Evolutionary conservation across 2,329 filamentous ascomycete species (phyloP), one percentile per base, ranked within the genome.

Genomic region (Calonectria pseudoreteaudii): DNA sequence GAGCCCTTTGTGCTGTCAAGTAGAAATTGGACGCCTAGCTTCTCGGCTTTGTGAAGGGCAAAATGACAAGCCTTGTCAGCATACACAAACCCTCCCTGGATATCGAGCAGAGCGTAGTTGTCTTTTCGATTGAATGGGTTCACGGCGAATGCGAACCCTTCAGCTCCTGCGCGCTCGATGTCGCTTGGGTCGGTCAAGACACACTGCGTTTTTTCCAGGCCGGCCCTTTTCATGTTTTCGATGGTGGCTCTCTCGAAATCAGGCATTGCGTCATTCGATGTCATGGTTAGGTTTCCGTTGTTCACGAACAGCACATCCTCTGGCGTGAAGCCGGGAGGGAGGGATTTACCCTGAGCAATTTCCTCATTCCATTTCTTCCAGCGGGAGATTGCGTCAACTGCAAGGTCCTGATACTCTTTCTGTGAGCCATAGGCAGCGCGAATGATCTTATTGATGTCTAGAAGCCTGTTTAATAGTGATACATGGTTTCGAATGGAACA

Each of bases 1-100:
- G 68, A 60, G 1, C 86, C 86, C 11, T 74, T 74, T 3, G 68
- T 28, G 0, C 75, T 52, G 7, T 82, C 84, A 0, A 90, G 81
- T 2, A 88, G 73, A 47, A 87, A 84, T 36, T 82, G 81, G 0
- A 87, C 87, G 0, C 88, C 87, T 0, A 84, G 79, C 6, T 66
- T 73, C n/a, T 78, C 77, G 0, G 86, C 86, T 34, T 87, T 85
- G 77, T 88, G 82, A 1, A 88, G 81, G 0, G 86, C 87, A 68
- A 85, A 87, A 0, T 81, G 81, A 67, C 87, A 89, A 0, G 86
- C 86, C 64, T 86, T 88, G 72, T 88, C 86, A 0, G 88, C 88
- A 13, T 84, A 76, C 0, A 84, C 84, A 34, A 87, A 83, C 2
- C 88, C 88, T 13, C 86, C 88, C 0, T 83, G 85, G 2, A 83